phyloP scores from a whole-genome alignment of 805 yeast species.

The Candida oleophila region DNA sequence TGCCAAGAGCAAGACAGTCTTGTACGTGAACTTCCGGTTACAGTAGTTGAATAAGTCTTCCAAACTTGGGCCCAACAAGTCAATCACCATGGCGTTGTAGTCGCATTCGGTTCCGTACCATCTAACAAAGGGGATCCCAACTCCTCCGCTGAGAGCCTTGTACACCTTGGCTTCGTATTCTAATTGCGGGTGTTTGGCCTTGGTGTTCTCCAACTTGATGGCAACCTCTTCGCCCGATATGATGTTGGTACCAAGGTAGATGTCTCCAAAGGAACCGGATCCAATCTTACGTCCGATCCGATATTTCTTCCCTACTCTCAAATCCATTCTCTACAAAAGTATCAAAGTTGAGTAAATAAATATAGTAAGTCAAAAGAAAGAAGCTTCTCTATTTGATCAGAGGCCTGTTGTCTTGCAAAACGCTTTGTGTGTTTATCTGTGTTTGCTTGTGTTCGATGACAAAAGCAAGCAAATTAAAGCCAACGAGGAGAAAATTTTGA shows the following conservation, averaged over 20 bases:
- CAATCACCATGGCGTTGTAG: slow-evolving; percentile 95
- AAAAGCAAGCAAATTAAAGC: neutral
- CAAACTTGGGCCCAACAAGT: slow-evolving; percentile 88
- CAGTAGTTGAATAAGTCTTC: slow-evolving; percentile 97
- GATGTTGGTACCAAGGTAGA: slow-evolving; percentile 88
- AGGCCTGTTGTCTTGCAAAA: too few relatives aligned
- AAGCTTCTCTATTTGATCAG: too few relatives aligned
- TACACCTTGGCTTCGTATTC: slow-evolving; percentile 97
- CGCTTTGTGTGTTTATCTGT: neutral
- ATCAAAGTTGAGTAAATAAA: too few relatives aligned
- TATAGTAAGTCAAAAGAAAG: too few relatives aligned
- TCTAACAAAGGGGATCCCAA: slow-evolving; percentile 94
- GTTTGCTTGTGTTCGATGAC: neutral
- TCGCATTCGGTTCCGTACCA: slow-evolving; percentile 91
- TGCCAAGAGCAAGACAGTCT: slow-evolving; percentile 88
- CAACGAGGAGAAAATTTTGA: neutral
- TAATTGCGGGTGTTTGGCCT: slow-evolving; percentile 94
- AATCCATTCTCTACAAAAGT: slow-evolving; percentile 38
- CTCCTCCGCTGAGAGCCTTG: slow-evolving; percentile 92
- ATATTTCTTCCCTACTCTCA: slow-evolving; percentile 90
- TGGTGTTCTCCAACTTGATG: slow-evolving; percentile 84
- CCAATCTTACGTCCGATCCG: slow-evolving; percentile 95
- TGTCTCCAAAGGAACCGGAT: slow-evolving; percentile 96
- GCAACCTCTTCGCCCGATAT: slow-evolving; percentile 98
- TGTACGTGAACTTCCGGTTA: slow-evolving; percentile 87